A percentile compares a stretch with the other conserved stretches of the same genome.
These are phyloP conservation scores for Botrytis cinerea DNA, from an alignment of 2,329 filamentous ascomycete genomes.

Conservation along the genomic window DNA sequence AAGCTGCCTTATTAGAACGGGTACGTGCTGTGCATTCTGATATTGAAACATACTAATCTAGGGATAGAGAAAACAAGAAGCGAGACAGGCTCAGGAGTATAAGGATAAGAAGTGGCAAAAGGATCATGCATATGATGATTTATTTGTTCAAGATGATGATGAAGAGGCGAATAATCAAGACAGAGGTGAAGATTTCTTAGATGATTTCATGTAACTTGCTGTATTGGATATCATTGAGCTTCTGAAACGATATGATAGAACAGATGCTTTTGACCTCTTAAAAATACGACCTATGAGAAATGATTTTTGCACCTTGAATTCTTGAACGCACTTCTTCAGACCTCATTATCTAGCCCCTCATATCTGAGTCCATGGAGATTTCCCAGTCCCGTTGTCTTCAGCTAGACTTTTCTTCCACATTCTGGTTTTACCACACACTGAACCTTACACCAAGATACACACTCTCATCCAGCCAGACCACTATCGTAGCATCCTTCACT, in stretches of 20 bases:
- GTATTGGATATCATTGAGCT: not conserved
- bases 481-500: constrained; percentile 32
- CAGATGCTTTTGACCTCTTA: not conserved
- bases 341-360: not conserved
- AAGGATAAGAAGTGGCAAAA: constrained; percentile 92
- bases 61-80: constrained; percentile 73
- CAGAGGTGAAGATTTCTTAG: constrained; percentile 72
- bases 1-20: constrained; percentile 60
- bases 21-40: constrained; percentile 47
- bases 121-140: constrained; percentile 95
- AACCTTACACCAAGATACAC: not conserved
- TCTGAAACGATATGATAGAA: not conserved
- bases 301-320: not conserved
- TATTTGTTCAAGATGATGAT: constrained; percentile 79
- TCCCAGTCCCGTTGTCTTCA: not conserved
- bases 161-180: constrained; percentile 79
- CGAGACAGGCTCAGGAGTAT: constrained; percentile 71
- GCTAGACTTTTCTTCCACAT: not conserved
- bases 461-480: not conserved
- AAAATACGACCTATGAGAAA: not conserved
- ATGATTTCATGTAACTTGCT: constrained; percentile 82
- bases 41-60: constrained; percentile 13
- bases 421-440: not conserved
- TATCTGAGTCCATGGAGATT: not conserved
- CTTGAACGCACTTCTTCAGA: not conserved